Percentiles rank a stretch among this genome's conserved stretches.
Evolutionary conservation across 805 yeast species (phyloP).

Genomic region (Candida railenensis): DNA sequence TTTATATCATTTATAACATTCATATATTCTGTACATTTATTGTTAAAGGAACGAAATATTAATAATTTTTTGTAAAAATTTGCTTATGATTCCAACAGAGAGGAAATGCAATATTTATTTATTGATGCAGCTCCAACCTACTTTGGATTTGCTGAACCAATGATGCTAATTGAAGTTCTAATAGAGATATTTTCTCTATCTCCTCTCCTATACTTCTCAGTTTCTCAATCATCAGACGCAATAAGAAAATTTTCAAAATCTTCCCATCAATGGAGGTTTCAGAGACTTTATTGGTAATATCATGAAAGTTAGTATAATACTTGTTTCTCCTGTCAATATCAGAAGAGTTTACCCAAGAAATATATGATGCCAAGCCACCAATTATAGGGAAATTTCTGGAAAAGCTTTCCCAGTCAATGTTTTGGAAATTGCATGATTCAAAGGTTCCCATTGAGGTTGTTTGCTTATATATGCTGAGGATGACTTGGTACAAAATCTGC

Average conservation of each 20-base stretch:
- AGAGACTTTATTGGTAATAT: constrained; percentile 11
- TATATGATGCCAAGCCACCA: constrained; percentile 14
- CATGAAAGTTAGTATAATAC: constrained; percentile 14
- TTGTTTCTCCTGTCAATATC: constrained; percentile 14
- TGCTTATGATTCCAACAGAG: no score
- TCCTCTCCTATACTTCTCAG: constrained; percentile 18
- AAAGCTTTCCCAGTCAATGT: neutral
- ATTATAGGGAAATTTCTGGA: constrained; percentile 13
- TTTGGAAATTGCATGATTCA: neutral
- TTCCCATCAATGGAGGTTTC: constrained; percentile 17
- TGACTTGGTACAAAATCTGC: neutral
- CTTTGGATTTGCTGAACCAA: neutral
- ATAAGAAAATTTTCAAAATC: constrained; percentile 17
- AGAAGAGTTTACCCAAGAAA: constrained; percentile 13
- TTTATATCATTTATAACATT: constrained; percentile 9
- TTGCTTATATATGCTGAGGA: neutral
- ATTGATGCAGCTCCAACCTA: neutral
- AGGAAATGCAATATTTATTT: no score
- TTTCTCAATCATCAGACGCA: constrained; percentile 13
- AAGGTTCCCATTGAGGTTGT: neutral
- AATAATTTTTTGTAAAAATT: neutral
- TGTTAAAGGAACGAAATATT: constrained; percentile 1
- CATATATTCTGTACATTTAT: constrained; percentile 13
- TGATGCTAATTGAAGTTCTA: constrained; percentile 16
- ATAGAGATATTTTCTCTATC: constrained; percentile 18